A percentile compares a stretch with the other conserved stretches of the same genome.
phyloP scores from a whole-genome alignment of 2,329 filamentous ascomycete genomes.

The Cryphonectria japonica region DNA sequence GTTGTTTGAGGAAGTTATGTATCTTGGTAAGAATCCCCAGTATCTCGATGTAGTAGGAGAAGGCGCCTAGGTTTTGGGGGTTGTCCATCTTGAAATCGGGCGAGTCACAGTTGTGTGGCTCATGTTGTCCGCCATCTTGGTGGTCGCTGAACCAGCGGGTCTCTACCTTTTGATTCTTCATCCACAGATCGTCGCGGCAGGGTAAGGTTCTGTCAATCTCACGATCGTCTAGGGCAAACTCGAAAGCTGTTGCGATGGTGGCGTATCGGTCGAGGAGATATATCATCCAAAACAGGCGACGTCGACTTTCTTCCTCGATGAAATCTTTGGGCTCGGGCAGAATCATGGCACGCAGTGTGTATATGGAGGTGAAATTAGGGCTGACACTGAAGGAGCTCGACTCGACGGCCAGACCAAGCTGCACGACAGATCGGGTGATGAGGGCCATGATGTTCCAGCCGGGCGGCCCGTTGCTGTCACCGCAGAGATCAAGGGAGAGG shows the following conservation, averaged over 20 bases:
- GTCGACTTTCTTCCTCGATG: constrained; percentile 84
- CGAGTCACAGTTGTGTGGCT: constrained; percentile 33
- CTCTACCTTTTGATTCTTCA: constrained; percentile 81
- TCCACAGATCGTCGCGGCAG: constrained; percentile 85
- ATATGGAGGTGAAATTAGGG: constrained; percentile 82
- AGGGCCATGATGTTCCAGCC: constrained; percentile 91
- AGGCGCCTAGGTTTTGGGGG: constrained; percentile 82
- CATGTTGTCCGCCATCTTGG: constrained; percentile 24
- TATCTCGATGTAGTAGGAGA: constrained; percentile 90
- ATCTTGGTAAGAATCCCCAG: constrained; percentile 85
- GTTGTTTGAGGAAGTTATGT: constrained; percentile 85
- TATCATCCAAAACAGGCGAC: constrained; percentile 91
- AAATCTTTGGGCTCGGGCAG: constrained; percentile 82
- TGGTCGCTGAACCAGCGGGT: constrained; percentile 73
- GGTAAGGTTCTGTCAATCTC: constrained; percentile 87
- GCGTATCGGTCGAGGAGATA: constrained; percentile 90
- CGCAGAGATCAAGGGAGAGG: constrained; percentile 80
- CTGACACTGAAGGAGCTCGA: constrained; percentile 77
- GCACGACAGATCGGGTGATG: constrained; percentile 86
- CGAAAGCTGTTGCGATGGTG: constrained; percentile 88
- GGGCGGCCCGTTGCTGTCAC: constrained; percentile 85
- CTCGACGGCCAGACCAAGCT: constrained; percentile 84
- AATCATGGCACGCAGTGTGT: constrained; percentile 83
- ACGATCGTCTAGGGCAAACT: constrained; percentile 86
- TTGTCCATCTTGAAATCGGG: constrained; percentile 68